Base-by-base conservation (phyloP, 257 asterid genomes). In the Solanum stenotomum region DNA sequence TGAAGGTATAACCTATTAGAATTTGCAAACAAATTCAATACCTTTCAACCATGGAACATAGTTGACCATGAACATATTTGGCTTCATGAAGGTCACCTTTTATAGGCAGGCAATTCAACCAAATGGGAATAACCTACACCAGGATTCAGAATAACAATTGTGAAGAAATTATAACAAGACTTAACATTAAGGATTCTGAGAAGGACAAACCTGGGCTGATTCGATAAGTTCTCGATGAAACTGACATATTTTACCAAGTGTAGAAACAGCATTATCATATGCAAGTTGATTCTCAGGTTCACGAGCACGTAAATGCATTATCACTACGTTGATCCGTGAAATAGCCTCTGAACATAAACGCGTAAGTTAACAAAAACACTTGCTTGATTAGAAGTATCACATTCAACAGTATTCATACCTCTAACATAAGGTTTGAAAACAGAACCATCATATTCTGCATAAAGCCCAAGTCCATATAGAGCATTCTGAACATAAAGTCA, bases 11-110 rank as follows among this genome's bases (percentile, higher is more conserved):
- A 4, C 9, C 22, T 72, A 72, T 18, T 72, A 31, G 37, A 33
- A 3, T 71, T 70, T 33, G 27, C 33, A 42, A 38, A 6, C 46
- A 42, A 88, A 71, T 38, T 23, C 38, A 87, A 25, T 90, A 94
- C 99, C 98, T 93, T 93, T 96, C 99, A 10, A 96, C 98, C 99
- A 97, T 97, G 7, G 96, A 91, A 91, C 99, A 95, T 70, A 91
- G 98, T 52, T 96, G 98, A 33, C 91, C 99, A 52, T 97, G 99
- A 77, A 96, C 99, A 88, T 89, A 94, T 90, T 96, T 95, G 29
- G 98, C 98, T 90, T 97, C 98, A 86, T 90, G 89, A 14, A 94
- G 90, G 89, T 96, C 98, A 76, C 95, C 95, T 90, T 94, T 97
- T 87, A 97, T 90, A 2, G 99, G 99, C 91, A 96, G 91, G 92